Evolutionary conservation across 306 rosid species (phyloP).

Genomic region (Parietaria judaica): DNA sequence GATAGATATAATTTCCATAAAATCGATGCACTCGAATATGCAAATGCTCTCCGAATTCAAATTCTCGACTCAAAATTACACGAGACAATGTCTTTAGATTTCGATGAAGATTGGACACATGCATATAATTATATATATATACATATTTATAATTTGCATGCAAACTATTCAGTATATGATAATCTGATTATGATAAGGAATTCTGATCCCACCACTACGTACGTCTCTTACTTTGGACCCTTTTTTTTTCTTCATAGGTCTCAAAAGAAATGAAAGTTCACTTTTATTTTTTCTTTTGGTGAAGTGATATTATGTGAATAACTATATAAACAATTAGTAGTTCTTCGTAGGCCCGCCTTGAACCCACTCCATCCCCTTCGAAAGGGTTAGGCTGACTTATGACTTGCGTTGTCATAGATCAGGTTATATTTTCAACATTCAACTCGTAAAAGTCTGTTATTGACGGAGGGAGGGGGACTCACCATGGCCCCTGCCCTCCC

Average conservation of each 20-base stretch:
- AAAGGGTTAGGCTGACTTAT: too few species aligned
- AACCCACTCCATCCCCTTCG: too few species aligned
- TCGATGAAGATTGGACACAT: conserved; percentile 5
- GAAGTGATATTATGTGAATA: too few species aligned
- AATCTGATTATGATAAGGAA: too few species aligned
- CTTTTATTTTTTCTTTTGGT: not conserved
- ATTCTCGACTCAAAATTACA: not conserved
- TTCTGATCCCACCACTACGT: not conserved
- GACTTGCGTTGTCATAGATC: too few species aligned
- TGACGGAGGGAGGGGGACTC: too few species aligned
- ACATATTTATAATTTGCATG: not conserved
- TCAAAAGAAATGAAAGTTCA: not conserved
- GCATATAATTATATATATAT: not conserved
- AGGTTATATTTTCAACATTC: too few species aligned
- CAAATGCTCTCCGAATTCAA: conserved; percentile 4
- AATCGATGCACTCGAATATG: conserved; percentile 10
- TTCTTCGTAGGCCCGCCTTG: too few species aligned
- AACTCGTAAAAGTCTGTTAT: too few species aligned
- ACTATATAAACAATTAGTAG: too few species aligned
- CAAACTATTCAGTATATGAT: not conserved
- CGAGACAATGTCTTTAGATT: not conserved
- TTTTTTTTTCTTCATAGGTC: not conserved
- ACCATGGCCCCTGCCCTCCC: too few species aligned
- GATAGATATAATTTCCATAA: conserved; percentile 10
- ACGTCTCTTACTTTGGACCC: not conserved